These are phyloP conservation scores for Calonectria pauciramosa DNA, from an alignment of 2,329 filamentous ascomycete species.

Conservation along the genomic window DNA sequence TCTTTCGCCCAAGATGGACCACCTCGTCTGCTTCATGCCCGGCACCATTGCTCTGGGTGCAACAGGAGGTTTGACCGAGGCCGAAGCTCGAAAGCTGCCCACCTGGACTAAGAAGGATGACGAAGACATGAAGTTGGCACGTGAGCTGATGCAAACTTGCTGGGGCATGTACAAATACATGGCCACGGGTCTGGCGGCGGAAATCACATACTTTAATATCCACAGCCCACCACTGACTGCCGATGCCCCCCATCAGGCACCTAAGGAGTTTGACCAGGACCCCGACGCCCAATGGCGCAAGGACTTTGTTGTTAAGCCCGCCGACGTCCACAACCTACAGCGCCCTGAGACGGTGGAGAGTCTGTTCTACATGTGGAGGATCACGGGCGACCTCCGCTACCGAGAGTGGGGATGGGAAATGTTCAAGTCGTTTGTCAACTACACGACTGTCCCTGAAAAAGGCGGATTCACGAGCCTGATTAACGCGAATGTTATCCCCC, in stretches of 20 bases:
- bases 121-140: conserved; percentile 87
- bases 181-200: conserved; percentile 89
- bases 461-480: conserved; percentile 86
- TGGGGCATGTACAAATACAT: conserved; percentile 98
- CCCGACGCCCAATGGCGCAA: conserved; percentile 76
- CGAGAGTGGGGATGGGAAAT: conserved; percentile 99
- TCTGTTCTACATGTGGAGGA: conserved; percentile 98
- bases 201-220: conserved; percentile 93
- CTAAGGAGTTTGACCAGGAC: conserved; percentile 64
- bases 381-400: conserved; percentile 91
- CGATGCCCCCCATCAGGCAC: conserved; percentile 63
- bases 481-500: conserved; percentile 80
- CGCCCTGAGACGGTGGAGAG: conserved; percentile 97
- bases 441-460: conserved; percentile 83
- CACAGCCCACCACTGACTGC: conserved; percentile 74
- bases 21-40: conserved; percentile 97
- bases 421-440: conserved; percentile 91
- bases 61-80: conserved; percentile 82
- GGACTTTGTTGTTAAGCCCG: conserved; percentile 84
- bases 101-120: conserved; percentile 86
- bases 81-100: conserved; percentile 78
- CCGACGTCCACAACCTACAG: conserved; percentile 94
- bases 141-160: conserved; percentile 95
- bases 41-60: conserved; percentile 93
- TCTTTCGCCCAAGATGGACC: conserved; percentile 94